phyloP scores from a whole-genome alignment of 257 asterid genomes.

The Forsythia viridissima region DNA sequence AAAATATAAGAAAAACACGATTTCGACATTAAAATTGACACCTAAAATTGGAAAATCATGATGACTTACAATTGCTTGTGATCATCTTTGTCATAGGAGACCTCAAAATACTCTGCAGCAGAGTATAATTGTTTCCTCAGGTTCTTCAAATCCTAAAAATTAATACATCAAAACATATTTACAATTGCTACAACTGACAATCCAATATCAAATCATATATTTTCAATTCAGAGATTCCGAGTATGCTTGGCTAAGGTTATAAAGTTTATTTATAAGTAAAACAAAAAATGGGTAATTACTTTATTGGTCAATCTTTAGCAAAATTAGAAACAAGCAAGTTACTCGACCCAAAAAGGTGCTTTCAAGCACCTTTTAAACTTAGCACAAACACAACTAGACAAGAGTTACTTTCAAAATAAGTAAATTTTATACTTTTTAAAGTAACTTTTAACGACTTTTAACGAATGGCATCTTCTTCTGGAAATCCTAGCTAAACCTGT shows the following conservation, averaged over 20 bases:
- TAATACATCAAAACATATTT: background rate
- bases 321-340: background rate
- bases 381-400: background rate
- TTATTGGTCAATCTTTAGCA: background rate
- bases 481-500: background rate
- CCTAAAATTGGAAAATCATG: background rate
- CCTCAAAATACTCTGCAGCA: slow-evolving; percentile 75
- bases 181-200: background rate
- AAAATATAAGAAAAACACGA: background rate
- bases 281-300: background rate
- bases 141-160: slow-evolving; percentile 57
- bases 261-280: background rate
- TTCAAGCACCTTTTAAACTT: background rate
- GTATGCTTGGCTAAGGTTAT: background rate
- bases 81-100: slow-evolving; percentile 49
- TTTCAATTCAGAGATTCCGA: background rate
- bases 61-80: slow-evolving; percentile 56
- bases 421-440: background rate
- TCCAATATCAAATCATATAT: background rate
- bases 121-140: slow-evolving; percentile 61
- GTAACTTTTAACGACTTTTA: background rate
- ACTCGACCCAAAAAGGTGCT: background rate
- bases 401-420: background rate
- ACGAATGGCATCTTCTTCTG: no score
- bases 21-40: background rate